phyloP scores from a whole-genome alignment of 208 protist genomes.

The Leishmania aethiopica region DNA sequence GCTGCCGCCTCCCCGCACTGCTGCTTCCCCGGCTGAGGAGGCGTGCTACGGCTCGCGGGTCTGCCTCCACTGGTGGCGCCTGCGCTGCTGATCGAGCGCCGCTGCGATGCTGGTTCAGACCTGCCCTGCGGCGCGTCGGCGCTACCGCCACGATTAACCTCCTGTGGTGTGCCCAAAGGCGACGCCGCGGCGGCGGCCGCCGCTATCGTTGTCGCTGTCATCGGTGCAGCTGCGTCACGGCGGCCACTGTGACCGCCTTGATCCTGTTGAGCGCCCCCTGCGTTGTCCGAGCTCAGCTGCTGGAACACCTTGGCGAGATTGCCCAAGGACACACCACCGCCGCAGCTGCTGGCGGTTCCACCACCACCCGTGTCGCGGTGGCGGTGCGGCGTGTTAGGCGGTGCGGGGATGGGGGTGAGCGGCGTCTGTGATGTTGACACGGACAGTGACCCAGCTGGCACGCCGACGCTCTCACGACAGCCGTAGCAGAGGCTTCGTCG shows the following conservation, averaged over 20 bases:
- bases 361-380: not conserved
- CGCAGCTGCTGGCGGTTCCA: conserved; percentile 1
- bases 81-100: not conserved
- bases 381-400: not conserved
- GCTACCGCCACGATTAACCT: not conserved
- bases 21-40: not conserved
- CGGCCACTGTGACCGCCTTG: too few species aligned
- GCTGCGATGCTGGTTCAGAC: not conserved
- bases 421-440: not conserved
- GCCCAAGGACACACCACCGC: conserved; percentile 27
- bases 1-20: not conserved
- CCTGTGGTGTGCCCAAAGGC: not conserved
- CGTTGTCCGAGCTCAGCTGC: conserved; percentile 17
- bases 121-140: not conserved
- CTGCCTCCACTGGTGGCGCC: not conserved
- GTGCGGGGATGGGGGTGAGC: not conserved
- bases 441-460: not conserved
- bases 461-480: not conserved
- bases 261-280: not conserved
- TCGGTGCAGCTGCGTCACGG: not conserved
- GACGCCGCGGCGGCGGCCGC: not conserved
- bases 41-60: not conserved
- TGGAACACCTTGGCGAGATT: conserved; percentile 55
- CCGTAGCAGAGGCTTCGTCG: not conserved
- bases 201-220: not conserved